Base-by-base conservation (phyloP, 2,329 filamentous ascomycete species). In the Apiospora pterosperma region DNA sequence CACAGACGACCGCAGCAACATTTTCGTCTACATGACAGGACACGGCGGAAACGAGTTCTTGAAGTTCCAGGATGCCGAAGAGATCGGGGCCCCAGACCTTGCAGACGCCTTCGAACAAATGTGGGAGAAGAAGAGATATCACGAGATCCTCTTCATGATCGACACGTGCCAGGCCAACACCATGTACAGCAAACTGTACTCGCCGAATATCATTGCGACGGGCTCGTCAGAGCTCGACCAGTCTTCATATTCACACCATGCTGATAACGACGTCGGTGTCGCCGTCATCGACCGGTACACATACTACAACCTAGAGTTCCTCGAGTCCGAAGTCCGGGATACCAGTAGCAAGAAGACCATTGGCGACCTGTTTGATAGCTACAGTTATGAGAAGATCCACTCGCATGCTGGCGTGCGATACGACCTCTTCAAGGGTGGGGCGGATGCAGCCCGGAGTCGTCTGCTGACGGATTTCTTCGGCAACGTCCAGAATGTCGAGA, bases 91-190 rank as follows among this genome's bases (percentile, higher is more conserved):
- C 0, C 97, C 96, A 76, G 96, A 99, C 79, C 82, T 99, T 64
- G 96, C 96, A 5, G 93, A 99, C 78, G 96, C 96, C 0, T 98
- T 99, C 76, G 93, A 96, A 79, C 95, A 99, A 82, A 99, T 99
- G 96, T 97, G 94, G 92, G 96, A 99, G 85, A 99, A 99, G 88
- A 96, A 96, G 82, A 90, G 90, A 76, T 99, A 98, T 79, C 92
- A 98, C 77, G 96, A 99, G 79, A 89, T 99, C 71, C 87, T 99
- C 65, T 99, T 99, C 83, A 99, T 99, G 96, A 99, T 99, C 79
- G 96, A 99, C 78, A 99, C 96, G 0, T 99, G 96, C 81, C 96
- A 99, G 81, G 96, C 96, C 63, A 99, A 99, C 78, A 99, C 96
- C 36, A 97, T 99, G 93, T 99, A 97, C 81, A 95, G 90, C 76